Conservation (phyloP, 495 filamentous ascomycete species). For the Penicillium angulare region DNA sequence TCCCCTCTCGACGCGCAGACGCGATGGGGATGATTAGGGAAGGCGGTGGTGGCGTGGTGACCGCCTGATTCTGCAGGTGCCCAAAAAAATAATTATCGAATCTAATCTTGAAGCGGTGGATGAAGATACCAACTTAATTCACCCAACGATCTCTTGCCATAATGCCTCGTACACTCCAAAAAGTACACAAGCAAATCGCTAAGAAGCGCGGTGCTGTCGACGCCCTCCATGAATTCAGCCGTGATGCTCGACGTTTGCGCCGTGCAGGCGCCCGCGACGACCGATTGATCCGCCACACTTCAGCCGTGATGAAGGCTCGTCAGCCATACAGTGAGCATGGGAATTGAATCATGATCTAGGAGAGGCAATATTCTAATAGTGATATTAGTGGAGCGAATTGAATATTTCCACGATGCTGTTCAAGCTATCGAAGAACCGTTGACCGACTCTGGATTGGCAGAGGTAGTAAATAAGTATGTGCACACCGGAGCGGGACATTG, state of each 20-base stretch:
- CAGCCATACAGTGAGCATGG: constrained; percentile 61
- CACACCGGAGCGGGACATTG: background rate
- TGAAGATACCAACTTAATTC: too few species aligned
- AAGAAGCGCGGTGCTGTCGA: constrained; percentile 69
- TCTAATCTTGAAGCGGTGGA: too few species aligned
- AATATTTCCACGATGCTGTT: constrained; percentile 67
- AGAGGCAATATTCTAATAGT: constrained; percentile 4
- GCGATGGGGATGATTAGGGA: constrained; percentile 18
- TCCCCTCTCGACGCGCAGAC: constrained; percentile 29
- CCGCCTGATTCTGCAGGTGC: constrained; percentile 24
- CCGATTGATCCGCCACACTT: constrained; percentile 64
- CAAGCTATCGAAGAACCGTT: constrained; percentile 54
- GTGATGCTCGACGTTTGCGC: constrained; percentile 73
- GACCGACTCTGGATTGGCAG: constrained; percentile 55
- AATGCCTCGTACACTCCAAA: constrained; percentile 73
- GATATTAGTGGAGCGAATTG: constrained; percentile 62
- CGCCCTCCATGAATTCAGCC: constrained; percentile 77
- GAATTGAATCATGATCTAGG: background rate
- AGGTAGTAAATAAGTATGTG: constrained; percentile 61
- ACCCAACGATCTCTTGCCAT: too few species aligned
- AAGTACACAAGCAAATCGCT: constrained; percentile 78
- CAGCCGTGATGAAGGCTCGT: constrained; percentile 62
- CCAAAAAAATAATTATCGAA: constrained; percentile 24
- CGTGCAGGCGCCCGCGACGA: constrained; percentile 72
- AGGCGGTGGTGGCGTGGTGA: constrained; percentile 19